A percentile compares a stretch with the other conserved stretches of the same genome.
Evolutionary conservation across 352 stramenopile species (phyloP).

Genomic region (Phytopythium cucurbitacearum): DNA sequence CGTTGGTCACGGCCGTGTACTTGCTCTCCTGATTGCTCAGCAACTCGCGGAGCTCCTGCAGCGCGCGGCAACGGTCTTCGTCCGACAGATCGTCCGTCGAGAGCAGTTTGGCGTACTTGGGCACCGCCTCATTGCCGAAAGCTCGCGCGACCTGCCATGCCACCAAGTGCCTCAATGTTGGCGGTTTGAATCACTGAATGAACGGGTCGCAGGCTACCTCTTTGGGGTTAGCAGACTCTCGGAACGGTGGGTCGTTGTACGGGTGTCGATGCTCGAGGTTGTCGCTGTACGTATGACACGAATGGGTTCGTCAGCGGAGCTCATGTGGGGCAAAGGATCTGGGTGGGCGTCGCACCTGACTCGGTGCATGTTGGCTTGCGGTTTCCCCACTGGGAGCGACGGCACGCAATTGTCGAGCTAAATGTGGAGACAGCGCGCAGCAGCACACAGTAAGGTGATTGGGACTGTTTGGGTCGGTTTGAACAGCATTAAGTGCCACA

Average conservation of each 20-base stretch:
- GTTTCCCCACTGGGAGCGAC: no score
- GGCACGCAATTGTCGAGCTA: no score
- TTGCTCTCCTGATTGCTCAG: constrained; percentile 62
- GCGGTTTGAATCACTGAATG: background rate
- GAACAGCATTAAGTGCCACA: no score
- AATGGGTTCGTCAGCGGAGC: background rate
- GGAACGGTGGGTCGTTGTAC: constrained; percentile 50
- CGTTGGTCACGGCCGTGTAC: constrained; percentile 35
- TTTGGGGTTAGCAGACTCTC: constrained; percentile 48
- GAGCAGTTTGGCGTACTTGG: constrained; percentile 61
- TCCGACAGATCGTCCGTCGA: constrained; percentile 48
- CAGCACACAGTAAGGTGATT: no score
- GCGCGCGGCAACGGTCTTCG: constrained; percentile 41
- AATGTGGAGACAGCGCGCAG: no score
- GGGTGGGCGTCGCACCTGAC: constrained; percentile 26
- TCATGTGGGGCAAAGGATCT: background rate
- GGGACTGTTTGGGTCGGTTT: no score
- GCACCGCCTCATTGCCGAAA: constrained; percentile 42
- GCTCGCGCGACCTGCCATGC: constrained; percentile 39
- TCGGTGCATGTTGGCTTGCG: constrained; percentile 36
- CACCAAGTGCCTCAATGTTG: background rate
- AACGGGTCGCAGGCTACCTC: constrained; percentile 17
- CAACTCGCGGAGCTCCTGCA: constrained; percentile 44
- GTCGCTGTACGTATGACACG: constrained; percentile 24
- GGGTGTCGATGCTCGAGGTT: constrained; percentile 56